Evolutionary conservation across 345 rosid genomes (phyloP), one percentile per base, ranked within the genome.

Genomic region (Bruguiera parviflora): DNA sequence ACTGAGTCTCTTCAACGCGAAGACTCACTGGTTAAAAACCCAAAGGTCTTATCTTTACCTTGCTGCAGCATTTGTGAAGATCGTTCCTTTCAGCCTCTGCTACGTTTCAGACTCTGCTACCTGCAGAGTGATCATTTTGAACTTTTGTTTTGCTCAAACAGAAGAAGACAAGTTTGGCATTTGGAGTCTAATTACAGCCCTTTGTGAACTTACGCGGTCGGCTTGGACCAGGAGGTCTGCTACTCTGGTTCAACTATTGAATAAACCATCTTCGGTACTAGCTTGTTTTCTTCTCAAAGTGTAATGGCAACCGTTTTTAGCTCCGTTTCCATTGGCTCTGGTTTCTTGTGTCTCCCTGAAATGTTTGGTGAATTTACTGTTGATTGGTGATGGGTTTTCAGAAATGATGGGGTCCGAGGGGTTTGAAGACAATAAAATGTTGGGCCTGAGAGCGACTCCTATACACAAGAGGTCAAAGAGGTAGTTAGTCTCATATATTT

Each of bases 401-500:
- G 70, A 65, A 72, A 87, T 82, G 85, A 87, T 82, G 85, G 85
- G 84, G 71, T 82, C 80, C 82, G 92, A 80, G 64, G 87, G 81
- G 61, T 73, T 68, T 29, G 77, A 77, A 68, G 87, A 72, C 51
- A 64, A 78, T 74, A 83, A 80, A 80, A 78, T 83, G 82, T 61
- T 84, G 80, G 94, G 87, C 63, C 61, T 79, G 79, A 84, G 82
- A 73, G 66, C 79, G 83, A 75, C 73, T 63, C 66, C 82, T 16
- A 69, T 66, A 58, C 96, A 95, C 86, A 86, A 85, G 80, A 96
- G 98, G 82, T 87, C 96, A 66, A 87, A 88, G 81, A 95, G 99
- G 99, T 95, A 77, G 46, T 63, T 67, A 49, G 49, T 68, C 7
- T 43, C 55, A 11, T 58, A 59, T 71, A 37, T 74, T 74, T 74